Conservation (phyloP, 2,329 filamentous ascomycete genomes). For the Aspergillus floridensis region DNA sequence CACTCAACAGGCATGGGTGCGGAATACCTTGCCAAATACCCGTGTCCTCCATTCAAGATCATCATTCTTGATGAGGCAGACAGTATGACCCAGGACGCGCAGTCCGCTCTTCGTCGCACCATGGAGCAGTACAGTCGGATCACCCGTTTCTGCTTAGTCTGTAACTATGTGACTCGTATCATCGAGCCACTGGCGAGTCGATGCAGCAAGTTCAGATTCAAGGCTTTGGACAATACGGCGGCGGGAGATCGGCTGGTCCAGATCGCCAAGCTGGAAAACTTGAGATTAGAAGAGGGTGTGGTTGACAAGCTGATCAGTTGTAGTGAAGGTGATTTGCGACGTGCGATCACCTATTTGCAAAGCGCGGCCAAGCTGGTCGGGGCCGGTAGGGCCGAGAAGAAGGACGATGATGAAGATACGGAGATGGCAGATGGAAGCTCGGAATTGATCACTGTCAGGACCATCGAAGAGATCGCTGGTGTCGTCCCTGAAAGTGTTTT, state of each 20-base stretch:
- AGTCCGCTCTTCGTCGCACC: constrained; percentile 84
- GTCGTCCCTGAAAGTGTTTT: constrained; percentile 80
- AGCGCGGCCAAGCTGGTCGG: constrained; percentile 87
- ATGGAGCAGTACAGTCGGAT: constrained; percentile 99
- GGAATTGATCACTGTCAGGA: constrained; percentile 66
- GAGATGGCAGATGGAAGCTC: constrained; percentile 58
- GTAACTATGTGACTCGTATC: constrained; percentile 97
- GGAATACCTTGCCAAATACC: constrained; percentile 66
- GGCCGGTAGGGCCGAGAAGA: constrained; percentile 49
- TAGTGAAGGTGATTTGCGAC: constrained; percentile 89
- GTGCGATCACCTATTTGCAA: constrained; percentile 94
- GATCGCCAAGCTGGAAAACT: constrained; percentile 77
- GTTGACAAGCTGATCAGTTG: constrained; percentile 80
- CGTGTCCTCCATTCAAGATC: constrained; percentile 97
- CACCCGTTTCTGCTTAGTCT: constrained; percentile 94
- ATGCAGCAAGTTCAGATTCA: constrained; percentile 97
- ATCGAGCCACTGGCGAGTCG: constrained; percentile 92
- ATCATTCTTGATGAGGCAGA: constrained; percentile 98
- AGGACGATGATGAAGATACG: constrained; percentile 55
- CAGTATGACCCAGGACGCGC: constrained; percentile 97
- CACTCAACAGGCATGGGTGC: constrained; percentile 69
- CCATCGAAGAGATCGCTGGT: constrained; percentile 91
- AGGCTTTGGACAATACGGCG: constrained; percentile 84
- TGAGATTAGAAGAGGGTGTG: constrained; percentile 73
- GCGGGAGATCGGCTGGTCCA: constrained; percentile 74